Conservation (phyloP, 768 basidiomycete genomes). For the Naganishia antarctica region DNA sequence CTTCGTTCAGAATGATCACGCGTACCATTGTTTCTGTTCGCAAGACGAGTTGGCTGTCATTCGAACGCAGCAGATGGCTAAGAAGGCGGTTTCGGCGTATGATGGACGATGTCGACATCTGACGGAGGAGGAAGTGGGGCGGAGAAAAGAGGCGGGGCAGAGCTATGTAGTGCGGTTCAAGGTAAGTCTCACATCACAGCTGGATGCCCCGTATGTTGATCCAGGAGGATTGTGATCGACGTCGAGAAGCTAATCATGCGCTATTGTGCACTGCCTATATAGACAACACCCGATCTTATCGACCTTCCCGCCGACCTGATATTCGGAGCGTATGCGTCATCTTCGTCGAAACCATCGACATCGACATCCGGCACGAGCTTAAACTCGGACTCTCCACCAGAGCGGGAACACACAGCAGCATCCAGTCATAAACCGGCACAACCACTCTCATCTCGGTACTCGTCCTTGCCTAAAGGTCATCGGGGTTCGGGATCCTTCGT, state of each 20-base stretch:
- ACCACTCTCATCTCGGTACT: constrained; percentile 5
- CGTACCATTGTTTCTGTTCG: constrained; percentile 93
- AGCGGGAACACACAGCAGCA: not conserved
- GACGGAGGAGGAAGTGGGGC: constrained; percentile 74
- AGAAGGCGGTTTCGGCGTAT: constrained; percentile 57
- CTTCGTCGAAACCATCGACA: not conserved
- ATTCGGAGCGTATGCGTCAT: constrained; percentile 45
- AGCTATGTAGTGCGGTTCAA: constrained; percentile 80
- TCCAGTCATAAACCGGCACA: not conserved
- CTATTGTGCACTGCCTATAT: no score
- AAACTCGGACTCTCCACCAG: not conserved
- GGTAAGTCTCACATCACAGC: constrained; percentile 51
- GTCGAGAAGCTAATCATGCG: no score
- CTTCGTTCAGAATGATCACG: constrained; percentile 65
- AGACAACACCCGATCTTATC: not conserved
- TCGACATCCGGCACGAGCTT: not conserved
- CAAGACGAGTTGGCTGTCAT: constrained; percentile 64
- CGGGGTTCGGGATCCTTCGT: constrained; percentile 17
- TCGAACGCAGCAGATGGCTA: constrained; percentile 69
- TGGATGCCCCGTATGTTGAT: no score
- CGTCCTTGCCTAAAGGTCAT: constrained; percentile 20
- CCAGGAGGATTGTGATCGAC: no score
- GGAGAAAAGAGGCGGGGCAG: constrained; percentile 69
- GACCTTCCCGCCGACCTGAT: constrained; percentile 21
- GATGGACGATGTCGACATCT: constrained; percentile 83